A percentile compares a stretch with the other conserved stretches of the same genome.
These are phyloP conservation scores for Asterella californica DNA, from an alignment of 225 moss, liverwort and hornwort genomes.

Conservation along the genomic window DNA sequence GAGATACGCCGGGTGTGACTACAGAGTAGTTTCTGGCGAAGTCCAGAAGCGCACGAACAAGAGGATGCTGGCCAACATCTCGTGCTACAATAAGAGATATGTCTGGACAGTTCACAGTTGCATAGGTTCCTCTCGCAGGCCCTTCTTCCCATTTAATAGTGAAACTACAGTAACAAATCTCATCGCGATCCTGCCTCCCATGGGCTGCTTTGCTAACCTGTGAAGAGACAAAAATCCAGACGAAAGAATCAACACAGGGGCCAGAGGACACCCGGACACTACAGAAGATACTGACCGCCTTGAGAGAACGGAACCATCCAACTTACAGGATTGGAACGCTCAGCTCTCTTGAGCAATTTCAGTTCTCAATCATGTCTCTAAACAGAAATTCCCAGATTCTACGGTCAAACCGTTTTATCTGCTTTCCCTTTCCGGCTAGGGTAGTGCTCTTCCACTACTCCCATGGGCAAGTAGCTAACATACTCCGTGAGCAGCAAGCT, in stretches of 20 bases:
- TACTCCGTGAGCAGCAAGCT: too few species aligned
- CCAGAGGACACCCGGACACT: background rate
- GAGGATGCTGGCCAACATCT: background rate
- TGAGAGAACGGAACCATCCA: background rate
- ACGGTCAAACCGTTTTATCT: background rate
- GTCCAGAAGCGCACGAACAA: background rate
- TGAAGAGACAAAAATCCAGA: background rate
- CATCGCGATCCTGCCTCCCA: background rate
- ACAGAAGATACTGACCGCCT: background rate
- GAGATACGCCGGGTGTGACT: background rate
- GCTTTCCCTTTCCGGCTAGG: too few species aligned
- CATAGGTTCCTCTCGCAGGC: background rate
- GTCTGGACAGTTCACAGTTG: background rate
- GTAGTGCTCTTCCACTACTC: too few species aligned
- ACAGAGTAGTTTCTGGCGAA: background rate
- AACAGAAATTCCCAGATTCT: background rate
- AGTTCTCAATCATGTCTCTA: background rate
- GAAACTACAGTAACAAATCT: constrained; percentile 3
- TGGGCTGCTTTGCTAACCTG: background rate
- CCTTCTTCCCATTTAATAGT: background rate
- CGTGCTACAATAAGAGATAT: background rate
- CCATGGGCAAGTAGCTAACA: background rate
- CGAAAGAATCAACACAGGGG: background rate
- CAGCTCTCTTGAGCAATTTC: background rate
- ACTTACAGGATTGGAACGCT: background rate